Conservation (phyloP, 768 basidiomycete species). For the Kwoniella europaea region DNA sequence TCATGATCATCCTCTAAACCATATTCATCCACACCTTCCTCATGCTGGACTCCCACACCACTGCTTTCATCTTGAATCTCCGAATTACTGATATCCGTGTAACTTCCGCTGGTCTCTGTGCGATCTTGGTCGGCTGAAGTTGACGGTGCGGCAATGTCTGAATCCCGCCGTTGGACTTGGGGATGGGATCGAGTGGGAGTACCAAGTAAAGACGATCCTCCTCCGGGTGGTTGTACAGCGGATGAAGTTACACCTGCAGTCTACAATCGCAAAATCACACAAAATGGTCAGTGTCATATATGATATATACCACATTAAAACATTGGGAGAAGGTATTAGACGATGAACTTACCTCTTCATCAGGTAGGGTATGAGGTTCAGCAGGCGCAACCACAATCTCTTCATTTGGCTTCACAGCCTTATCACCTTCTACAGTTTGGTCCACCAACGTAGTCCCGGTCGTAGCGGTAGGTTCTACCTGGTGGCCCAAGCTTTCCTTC, state of each 20-base stretch:
- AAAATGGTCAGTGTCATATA: background rate
- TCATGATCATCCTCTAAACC: slow-evolving; percentile 62
- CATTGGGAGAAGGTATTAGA: background rate
- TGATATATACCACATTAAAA: background rate
- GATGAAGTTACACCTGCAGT: slow-evolving; percentile 89
- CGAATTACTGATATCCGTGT: slow-evolving; percentile 39
- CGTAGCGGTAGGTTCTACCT: slow-evolving; percentile 22
- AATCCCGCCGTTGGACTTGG: slow-evolving; percentile 58
- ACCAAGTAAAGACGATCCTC: slow-evolving; percentile 62
- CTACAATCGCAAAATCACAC: slow-evolving; percentile 27
- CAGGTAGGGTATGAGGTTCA: slow-evolving; percentile 62
- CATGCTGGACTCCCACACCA: slow-evolving; percentile 67
- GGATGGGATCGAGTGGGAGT: slow-evolving; percentile 49
- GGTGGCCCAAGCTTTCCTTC: slow-evolving; percentile 6
- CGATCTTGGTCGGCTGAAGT: slow-evolving; percentile 30
- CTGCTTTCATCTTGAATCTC: slow-evolving; percentile 69
- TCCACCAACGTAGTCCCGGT: slow-evolving; percentile 26
- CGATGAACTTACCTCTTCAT: slow-evolving; percentile 63
- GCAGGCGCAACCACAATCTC: slow-evolving; percentile 37
- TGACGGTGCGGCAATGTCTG: slow-evolving; percentile 55
- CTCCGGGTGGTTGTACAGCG: slow-evolving; percentile 88
- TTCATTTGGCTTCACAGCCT: slow-evolving; percentile 18
- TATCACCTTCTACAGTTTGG: slow-evolving; percentile 13
- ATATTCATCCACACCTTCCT: slow-evolving; percentile 62
- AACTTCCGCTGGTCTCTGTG: slow-evolving; percentile 46